These are phyloP conservation scores for Lachancea sp. DNA, from an alignment of 805 yeast species.

Conservation along the genomic window DNA sequence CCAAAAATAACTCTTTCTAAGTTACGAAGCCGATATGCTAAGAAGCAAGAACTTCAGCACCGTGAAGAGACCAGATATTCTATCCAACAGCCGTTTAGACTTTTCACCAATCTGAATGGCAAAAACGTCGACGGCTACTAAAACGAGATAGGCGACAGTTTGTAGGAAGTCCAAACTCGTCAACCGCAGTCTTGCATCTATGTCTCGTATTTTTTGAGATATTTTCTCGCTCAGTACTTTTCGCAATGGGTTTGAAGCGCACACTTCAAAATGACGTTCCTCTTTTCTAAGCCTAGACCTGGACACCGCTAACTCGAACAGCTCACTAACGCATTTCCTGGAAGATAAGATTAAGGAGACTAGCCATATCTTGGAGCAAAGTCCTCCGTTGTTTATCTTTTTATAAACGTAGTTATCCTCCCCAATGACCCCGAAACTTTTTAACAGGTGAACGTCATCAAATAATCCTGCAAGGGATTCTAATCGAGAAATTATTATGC, in stretches of 20 bases:
- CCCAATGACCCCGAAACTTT: constrained; percentile 25
- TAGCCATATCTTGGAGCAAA: constrained; percentile 30
- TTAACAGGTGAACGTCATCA: constrained; percentile 26
- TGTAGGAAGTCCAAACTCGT: constrained; percentile 24
- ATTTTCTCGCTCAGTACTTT: constrained; percentile 19
- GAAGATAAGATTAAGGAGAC: constrained; percentile 22
- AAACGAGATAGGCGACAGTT: constrained; percentile 19
- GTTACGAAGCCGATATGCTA: constrained; percentile 3
- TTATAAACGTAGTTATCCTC: constrained; percentile 22
- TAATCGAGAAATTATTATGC: constrained; percentile 15
- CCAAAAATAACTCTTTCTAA: no score
- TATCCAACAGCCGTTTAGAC: constrained; percentile 17
- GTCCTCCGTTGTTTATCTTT: constrained; percentile 22
- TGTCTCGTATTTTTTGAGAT: constrained; percentile 9
- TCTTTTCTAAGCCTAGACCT: constrained; percentile 17
- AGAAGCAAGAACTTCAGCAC: constrained; percentile 17
- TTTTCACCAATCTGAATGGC: background rate
- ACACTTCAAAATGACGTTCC: background rate
- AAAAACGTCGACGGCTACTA: constrained; percentile 13
- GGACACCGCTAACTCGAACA: constrained; percentile 11
- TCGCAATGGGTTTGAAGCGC: constrained; percentile 10
- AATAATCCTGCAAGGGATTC: constrained; percentile 24
- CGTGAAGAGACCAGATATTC: constrained; percentile 21
- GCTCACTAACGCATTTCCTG: constrained; percentile 15
- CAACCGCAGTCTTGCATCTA: constrained; percentile 15